These are phyloP conservation scores for Saccharomyces uvarum DNA, from an alignment of 1,139 yeast genomes.

Conservation along the genomic window DNA sequence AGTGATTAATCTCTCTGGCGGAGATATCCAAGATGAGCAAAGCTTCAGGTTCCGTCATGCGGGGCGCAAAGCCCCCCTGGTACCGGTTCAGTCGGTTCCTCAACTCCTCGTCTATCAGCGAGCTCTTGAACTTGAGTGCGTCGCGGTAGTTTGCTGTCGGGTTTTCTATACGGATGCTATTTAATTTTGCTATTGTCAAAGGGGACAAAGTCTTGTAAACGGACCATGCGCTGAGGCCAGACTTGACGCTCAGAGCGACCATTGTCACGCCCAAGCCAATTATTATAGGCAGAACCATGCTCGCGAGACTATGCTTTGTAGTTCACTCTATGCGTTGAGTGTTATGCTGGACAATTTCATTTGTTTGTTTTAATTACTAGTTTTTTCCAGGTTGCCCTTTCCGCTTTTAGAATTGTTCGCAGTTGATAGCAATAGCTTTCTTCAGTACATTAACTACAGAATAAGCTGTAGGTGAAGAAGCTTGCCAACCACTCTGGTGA, in stretches of 20 bases:
- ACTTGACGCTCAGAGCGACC: conserved; percentile 21
- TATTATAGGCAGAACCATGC: conserved; percentile 28
- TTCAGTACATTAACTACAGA: neutral
- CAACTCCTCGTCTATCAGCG: conserved; percentile 3
- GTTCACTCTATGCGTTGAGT: neutral
- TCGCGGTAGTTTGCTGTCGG: conserved; percentile 1
- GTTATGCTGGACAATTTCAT: neutral
- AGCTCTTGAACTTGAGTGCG: conserved; percentile 4
- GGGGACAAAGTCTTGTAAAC: conserved; percentile 24
- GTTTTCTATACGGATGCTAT: conserved; percentile 13
- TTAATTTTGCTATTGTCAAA: conserved; percentile 23
- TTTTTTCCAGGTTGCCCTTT: neutral
- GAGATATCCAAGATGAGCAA: conserved; percentile 54
- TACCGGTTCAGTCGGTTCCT: conserved; percentile 6
- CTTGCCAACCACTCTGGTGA: neutral
- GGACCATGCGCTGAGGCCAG: conserved; percentile 28
- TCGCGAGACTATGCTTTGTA: neutral
- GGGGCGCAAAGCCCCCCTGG: conserved; percentile 71
- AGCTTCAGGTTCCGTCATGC: conserved; percentile 88
- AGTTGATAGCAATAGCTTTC: neutral
- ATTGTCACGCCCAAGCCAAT: conserved; percentile 26
- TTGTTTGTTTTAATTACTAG: neutral
- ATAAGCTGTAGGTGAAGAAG: neutral
- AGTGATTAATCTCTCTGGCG: conserved; percentile 46
- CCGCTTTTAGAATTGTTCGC: neutral